Conservation (phyloP, 805 yeast genomes). For the Saccharomycopsis olivae region DNA sequence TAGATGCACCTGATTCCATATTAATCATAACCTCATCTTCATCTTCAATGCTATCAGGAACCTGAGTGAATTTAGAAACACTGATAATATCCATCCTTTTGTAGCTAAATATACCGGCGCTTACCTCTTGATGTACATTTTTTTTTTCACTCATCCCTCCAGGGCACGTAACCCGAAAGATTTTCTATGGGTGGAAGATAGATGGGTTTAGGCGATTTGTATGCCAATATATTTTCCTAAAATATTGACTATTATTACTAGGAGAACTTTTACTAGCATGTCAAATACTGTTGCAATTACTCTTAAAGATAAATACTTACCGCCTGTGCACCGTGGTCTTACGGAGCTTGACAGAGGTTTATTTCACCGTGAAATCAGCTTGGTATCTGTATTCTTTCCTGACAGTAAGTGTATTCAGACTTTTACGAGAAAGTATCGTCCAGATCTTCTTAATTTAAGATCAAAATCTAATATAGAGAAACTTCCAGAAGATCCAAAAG, state of each 20-base stretch:
- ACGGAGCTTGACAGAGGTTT: conserved; percentile 50
- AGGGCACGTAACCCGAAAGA: too few relatives aligned
- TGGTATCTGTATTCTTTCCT: conserved; percentile 60
- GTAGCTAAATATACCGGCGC: too few relatives aligned
- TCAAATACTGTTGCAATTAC: too few relatives aligned
- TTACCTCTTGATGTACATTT: too few relatives aligned
- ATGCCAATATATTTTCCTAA: too few relatives aligned
- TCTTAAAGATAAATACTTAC: too few relatives aligned
- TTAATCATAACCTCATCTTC: conserved; percentile 23
- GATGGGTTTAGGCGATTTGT: too few relatives aligned
- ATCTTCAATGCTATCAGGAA: conserved; percentile 21
- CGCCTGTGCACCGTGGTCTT: too few relatives aligned
- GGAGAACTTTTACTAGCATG: too few relatives aligned
- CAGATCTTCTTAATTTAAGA: conserved; percentile 60
- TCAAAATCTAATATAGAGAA: conserved; percentile 61
- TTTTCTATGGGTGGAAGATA: too few relatives aligned
- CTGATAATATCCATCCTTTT: conserved; percentile 16
- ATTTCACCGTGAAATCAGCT: conserved; percentile 45
- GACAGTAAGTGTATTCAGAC: conserved; percentile 50
- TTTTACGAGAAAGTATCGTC: conserved; percentile 44
- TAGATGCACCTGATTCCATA: conserved; percentile 3
- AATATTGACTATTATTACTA: too few relatives aligned
- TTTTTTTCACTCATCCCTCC: too few relatives aligned
- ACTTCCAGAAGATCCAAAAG: conserved; percentile 14
- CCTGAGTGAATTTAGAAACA: conserved; percentile 15